phyloP scores from a whole-genome alignment of 1,139 yeast genomes.

The Protomyces macrosporus region DNA sequence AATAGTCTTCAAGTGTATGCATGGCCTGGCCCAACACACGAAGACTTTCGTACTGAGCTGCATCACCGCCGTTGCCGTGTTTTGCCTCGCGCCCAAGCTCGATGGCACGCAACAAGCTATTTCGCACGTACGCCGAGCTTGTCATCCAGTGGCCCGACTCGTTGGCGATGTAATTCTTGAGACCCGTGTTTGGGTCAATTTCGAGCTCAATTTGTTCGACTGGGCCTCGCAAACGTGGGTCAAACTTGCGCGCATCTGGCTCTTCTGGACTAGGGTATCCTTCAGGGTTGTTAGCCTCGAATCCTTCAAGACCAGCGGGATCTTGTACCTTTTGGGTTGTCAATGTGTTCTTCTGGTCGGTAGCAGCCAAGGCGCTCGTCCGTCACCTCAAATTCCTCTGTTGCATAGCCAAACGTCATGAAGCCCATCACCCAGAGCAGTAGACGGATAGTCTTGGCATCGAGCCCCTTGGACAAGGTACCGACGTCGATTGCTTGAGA shows the following conservation, averaged over 20 bases:
- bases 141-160: constrained; percentile 36
- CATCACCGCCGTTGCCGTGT: constrained; percentile 12
- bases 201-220: constrained; percentile 28
- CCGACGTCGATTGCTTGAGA: constrained; percentile 37
- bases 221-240: constrained; percentile 32
- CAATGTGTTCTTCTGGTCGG: constrained; percentile 36
- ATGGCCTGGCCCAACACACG: constrained; percentile 36
- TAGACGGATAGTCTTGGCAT: constrained; percentile 32
- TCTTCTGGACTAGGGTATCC: constrained; percentile 18
- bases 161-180: constrained; percentile 34
- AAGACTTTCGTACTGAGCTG: constrained; percentile 33
- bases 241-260: constrained; percentile 19
- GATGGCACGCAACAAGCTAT: constrained; percentile 32
- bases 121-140: constrained; percentile 33
- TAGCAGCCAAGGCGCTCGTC: constrained; percentile 35
- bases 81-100: constrained; percentile 32
- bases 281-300: background rate
- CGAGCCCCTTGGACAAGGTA: constrained; percentile 33
- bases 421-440: constrained; percentile 35
- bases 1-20: constrained; percentile 34
- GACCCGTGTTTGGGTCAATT: constrained; percentile 33
- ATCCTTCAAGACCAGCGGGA: background rate
- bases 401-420: constrained; percentile 35
- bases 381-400: constrained; percentile 36
- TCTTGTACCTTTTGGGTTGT: constrained; percentile 32